Evolutionary conservation across 768 basidiomycete genomes (phyloP).

Genomic region (Pleurotus citrinopileatus): DNA sequence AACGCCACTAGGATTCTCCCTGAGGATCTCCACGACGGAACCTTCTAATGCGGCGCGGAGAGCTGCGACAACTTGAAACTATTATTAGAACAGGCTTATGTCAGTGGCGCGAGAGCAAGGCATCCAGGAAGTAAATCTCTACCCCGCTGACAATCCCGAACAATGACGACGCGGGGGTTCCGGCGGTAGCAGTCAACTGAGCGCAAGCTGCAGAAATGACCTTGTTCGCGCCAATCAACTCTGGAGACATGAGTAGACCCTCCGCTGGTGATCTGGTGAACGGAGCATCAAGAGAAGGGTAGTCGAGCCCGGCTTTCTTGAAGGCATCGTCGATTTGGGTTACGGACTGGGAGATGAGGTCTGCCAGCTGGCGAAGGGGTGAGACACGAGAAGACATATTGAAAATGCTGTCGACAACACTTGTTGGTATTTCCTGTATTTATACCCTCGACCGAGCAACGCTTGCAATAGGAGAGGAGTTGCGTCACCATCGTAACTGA

Average conservation of each 20-base stretch:
- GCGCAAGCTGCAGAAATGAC: slow-evolving; percentile 23
- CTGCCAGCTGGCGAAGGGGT: slow-evolving; percentile 15
- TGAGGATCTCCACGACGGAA: slow-evolving; percentile 2
- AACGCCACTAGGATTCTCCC: slow-evolving; percentile 20
- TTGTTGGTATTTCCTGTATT: too few species aligned
- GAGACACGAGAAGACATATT: background rate
- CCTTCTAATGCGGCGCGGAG: slow-evolving; percentile 10
- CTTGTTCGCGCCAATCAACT: slow-evolving; percentile 13
- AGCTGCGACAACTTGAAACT: slow-evolving; percentile 3
- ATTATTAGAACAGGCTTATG: slow-evolving; percentile 15
- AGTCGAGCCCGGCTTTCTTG: slow-evolving; percentile 18
- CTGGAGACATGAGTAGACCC: slow-evolving; percentile 14
- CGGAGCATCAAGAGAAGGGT: slow-evolving; percentile 23
- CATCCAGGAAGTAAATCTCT: background rate
- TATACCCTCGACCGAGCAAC: too few species aligned
- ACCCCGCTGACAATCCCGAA: slow-evolving; percentile 4
- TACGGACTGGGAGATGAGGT: slow-evolving; percentile 20
- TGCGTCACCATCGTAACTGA: too few species aligned
- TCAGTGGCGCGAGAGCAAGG: background rate
- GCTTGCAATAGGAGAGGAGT: too few species aligned
- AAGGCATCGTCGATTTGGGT: slow-evolving; percentile 20
- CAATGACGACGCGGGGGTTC: slow-evolving; percentile 12
- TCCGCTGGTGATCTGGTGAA: slow-evolving; percentile 18
- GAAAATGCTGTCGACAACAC: too few species aligned
- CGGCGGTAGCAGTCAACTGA: slow-evolving; percentile 17